Evolutionary conservation across 768 basidiomycete species (phyloP).

Genomic region (Dacryopinax spathularia): DNA sequence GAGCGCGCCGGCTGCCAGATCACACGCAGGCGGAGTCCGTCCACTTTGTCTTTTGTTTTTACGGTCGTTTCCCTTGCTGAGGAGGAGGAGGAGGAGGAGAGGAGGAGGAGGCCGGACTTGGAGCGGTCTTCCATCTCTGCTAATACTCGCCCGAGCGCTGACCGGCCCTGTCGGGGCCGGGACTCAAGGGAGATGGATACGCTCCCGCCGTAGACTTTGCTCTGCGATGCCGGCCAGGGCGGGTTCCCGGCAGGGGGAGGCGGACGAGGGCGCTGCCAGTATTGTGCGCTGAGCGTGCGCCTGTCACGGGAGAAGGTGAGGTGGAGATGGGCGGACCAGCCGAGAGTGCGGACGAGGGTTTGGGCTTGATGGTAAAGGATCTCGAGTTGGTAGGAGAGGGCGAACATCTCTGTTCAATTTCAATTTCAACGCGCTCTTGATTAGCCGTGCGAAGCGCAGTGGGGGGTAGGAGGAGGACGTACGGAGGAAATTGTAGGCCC

Average conservation of each 20-base stretch:
- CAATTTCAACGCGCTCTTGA: no score
- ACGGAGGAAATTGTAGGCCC: conserved; percentile 84
- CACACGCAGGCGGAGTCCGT: conserved; percentile 52
- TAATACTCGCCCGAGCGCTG: conserved; percentile 13
- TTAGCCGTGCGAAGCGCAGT: conserved; percentile 3
- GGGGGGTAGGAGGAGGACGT: conserved; percentile 21
- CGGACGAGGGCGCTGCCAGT: conserved; percentile 60
- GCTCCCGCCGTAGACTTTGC: conserved; percentile 53
- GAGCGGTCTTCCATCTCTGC: conserved; percentile 12
- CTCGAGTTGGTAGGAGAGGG: conserved; percentile 82
- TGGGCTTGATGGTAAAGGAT: conserved; percentile 60
- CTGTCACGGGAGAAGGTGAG: conserved; percentile 56
- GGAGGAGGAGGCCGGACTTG: conserved; percentile 7
- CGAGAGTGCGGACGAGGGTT: conserved; percentile 33
- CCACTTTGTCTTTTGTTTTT: conserved; percentile 46
- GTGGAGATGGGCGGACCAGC: conserved; percentile 67
- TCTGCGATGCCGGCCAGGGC: conserved; percentile 17
- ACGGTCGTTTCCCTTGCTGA: no score
- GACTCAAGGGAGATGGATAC: conserved; percentile 53
- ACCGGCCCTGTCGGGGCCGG: not conserved
- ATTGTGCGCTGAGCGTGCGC: conserved; percentile 56
- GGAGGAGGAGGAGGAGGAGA: no score
- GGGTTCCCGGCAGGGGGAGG: conserved; percentile 20
- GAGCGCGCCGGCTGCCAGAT: conserved; percentile 62
- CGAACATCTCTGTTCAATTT: conserved; percentile 61